Evolutionary conservation across 192 early-diverging fungal species (phyloP), one percentile per base, ranked within the genome.

Genomic region (Linnemannia elongata): DNA sequence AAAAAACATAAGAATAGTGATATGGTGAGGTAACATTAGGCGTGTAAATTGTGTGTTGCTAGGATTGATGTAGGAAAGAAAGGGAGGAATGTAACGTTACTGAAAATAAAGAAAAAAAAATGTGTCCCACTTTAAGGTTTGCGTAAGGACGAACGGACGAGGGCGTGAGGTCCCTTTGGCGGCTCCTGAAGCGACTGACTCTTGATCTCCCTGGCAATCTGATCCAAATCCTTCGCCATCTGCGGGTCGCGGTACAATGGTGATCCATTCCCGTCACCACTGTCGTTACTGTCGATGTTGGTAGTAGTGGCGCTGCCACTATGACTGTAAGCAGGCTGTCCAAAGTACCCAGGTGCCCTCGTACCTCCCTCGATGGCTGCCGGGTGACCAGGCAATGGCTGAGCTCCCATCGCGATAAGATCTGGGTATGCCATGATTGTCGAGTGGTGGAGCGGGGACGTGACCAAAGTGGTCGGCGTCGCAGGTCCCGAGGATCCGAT

Each of bases 141-240:
- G 30, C 12, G 60, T 1, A 9, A 66, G 4, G 60, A 66, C 6
- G 68, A 0, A 47, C 35, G n/a, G 15, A 85, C 77, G 22, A 81
- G 66, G 24, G 85, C 39, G 42, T 87, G 85, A 8, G 85, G 85
- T 24, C 63, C 69, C 76, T 87, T 81, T 72, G 69, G n/a, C 0
- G 55, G 57, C 68, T 72, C 85, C 33, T 27, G 24, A 30, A 63
- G 3, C 24, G 72, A 55, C 72, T 81, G 72, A 18, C 18, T 75
- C 36, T 79, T 73, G 42, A 87, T 81, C 76, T 78, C 55, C 10
- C 42, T 45, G 38, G 79, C 49, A 45, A 87, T 87, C 38, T 81
- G 55, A 70, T 69, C 76, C 39, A 87, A 27, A 70, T 87, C 85
- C 42, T 36, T 81, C 68, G 66, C 44, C 71, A 81, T 81, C 76